A percentile compares a stretch with the other conserved stretches of the same genome.
These are phyloP conservation scores for Podosphaera leucotricha DNA, from an alignment of 2,329 filamentous ascomycete species.

Conservation along the genomic window DNA sequence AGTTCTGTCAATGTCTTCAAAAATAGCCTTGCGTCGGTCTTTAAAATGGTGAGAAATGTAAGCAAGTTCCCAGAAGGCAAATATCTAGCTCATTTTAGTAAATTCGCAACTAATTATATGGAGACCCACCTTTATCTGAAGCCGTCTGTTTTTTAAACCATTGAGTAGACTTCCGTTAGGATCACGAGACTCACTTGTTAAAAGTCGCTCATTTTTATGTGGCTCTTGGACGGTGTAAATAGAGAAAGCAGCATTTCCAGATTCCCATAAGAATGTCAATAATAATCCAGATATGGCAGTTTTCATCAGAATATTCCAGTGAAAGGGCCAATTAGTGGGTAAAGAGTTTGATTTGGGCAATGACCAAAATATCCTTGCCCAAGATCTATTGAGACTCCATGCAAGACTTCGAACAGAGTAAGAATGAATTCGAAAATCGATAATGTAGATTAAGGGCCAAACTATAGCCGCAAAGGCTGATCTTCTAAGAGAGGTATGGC, in stretches of 20 bases:
- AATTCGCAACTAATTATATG: not conserved
- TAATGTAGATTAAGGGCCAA: slow-evolving; percentile 16
- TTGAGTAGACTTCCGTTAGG: slow-evolving; percentile 75
- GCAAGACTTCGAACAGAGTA: slow-evolving; percentile 34
- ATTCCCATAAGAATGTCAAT: slow-evolving; percentile 50
- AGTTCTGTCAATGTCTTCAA: slow-evolving; percentile 63
- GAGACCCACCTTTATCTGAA: slow-evolving; percentile 39
- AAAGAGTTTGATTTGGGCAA: slow-evolving; percentile 48
- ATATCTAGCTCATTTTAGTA: slow-evolving; percentile 27
- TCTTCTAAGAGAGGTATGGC: slow-evolving; percentile 13
- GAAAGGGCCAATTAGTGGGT: slow-evolving; percentile 32
- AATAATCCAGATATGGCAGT: slow-evolving; percentile 39
- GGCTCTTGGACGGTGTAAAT: slow-evolving; percentile 62
- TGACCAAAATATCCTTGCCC: slow-evolving; percentile 51
- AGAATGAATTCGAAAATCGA: slow-evolving; percentile 35
- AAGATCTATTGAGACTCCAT: slow-evolving; percentile 46
- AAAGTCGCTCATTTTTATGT: slow-evolving; percentile 59
- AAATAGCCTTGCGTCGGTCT: slow-evolving; percentile 53
- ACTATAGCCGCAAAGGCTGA: slow-evolving; percentile 20
- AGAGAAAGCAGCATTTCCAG: slow-evolving; percentile 55
- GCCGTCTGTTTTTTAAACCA: slow-evolving; percentile 63
- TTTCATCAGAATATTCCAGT: slow-evolving; percentile 28
- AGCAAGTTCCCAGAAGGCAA: slow-evolving; percentile 78
- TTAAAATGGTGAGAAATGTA: slow-evolving; percentile 55
- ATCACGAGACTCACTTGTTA: slow-evolving; percentile 70